Conservation (phyloP, 2,329 filamentous ascomycete genomes). For the Hypomyces rosellus region DNA sequence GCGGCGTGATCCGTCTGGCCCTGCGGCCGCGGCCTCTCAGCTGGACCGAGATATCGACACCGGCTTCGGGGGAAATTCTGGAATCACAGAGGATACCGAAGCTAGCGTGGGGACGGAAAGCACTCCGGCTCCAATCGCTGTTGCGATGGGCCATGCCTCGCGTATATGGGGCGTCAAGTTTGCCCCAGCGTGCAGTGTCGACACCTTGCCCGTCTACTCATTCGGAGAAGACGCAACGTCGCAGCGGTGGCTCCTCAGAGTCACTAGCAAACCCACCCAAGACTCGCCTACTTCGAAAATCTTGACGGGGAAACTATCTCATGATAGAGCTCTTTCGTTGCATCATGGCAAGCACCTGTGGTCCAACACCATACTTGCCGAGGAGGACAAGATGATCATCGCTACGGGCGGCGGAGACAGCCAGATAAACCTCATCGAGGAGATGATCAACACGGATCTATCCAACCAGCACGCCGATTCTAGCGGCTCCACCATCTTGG, state of each 20-base stretch:
- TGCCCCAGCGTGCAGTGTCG: conserved; percentile 27
- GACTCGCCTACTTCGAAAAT: neutral
- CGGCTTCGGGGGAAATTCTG: conserved; percentile 5
- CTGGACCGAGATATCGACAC: conserved; percentile 13
- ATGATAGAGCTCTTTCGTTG: conserved; percentile 51
- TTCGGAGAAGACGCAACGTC: conserved; percentile 80
- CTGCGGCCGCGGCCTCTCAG: conserved; percentile 56
- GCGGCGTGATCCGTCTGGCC: conserved; percentile 17
- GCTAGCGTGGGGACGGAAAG: neutral
- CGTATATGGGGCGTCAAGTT: conserved; percentile 87
- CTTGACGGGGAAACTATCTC: conserved; percentile 33
- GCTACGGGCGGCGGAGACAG: conserved; percentile 85
- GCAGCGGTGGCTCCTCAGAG: conserved; percentile 60
- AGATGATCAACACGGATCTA: no score
- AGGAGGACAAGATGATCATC: conserved; percentile 35
- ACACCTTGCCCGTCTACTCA: conserved; percentile 50
- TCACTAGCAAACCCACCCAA: conserved; percentile 21
- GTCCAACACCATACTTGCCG: conserved; percentile 51
- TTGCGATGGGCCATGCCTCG: conserved; percentile 78
- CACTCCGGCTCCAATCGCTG: conserved; percentile 47
- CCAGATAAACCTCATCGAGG: conserved; percentile 45
- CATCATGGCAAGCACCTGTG: conserved; percentile 90
- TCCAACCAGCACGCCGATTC: neutral
- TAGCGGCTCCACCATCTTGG: conserved; percentile 18
- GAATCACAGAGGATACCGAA: neutral